Evolutionary conservation across 495 filamentous ascomycete genomes (phyloP).

Genomic region (Cairneyella variabilis): DNA sequence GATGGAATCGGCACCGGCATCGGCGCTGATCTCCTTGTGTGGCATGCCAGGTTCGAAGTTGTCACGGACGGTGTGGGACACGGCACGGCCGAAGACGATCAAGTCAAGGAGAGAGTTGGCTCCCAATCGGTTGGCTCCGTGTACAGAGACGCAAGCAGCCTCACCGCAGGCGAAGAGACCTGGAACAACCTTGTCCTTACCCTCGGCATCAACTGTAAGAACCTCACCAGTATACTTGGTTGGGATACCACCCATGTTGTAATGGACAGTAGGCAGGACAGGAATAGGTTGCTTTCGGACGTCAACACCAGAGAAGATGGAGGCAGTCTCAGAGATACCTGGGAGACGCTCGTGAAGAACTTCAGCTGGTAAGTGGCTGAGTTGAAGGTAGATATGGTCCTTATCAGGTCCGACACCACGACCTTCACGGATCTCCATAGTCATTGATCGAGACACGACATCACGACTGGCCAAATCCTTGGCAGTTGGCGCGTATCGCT

Average conservation of each 20-base stretch:
- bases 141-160: conserved; percentile 94
- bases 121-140: conserved; percentile 95
- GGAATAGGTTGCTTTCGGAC: conserved; percentile 96
- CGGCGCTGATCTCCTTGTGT: conserved; percentile 60
- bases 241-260: conserved; percentile 99
- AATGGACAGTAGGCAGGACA: conserved; percentile 95
- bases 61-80: conserved; percentile 92
- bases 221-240: conserved; percentile 97
- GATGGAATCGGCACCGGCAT: conserved; percentile 80
- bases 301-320: conserved; percentile 94
- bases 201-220: conserved; percentile 73
- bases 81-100: conserved; percentile 94
- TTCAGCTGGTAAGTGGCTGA: conserved; percentile 87
- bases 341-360: conserved; percentile 93
- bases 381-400: conserved; percentile 96
- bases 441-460: conserved; percentile 95
- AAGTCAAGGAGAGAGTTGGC: conserved; percentile 97
- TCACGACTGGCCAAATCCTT: conserved; percentile 95
- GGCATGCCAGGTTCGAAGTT: conserved; percentile 75
- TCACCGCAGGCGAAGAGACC: conserved; percentile 96
- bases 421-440: conserved; percentile 93
- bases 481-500: conserved; percentile 93
- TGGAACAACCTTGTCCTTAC: conserved; percentile 88
- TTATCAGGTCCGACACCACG: conserved; percentile 94
- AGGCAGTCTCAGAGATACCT: conserved; percentile 96